Percentiles rank a stretch among this genome's conserved stretches.
These are phyloP conservation scores for Macadamia integrifolia DNA, from an alignment of 164 flowering plant species.

Conservation along the genomic window DNA sequence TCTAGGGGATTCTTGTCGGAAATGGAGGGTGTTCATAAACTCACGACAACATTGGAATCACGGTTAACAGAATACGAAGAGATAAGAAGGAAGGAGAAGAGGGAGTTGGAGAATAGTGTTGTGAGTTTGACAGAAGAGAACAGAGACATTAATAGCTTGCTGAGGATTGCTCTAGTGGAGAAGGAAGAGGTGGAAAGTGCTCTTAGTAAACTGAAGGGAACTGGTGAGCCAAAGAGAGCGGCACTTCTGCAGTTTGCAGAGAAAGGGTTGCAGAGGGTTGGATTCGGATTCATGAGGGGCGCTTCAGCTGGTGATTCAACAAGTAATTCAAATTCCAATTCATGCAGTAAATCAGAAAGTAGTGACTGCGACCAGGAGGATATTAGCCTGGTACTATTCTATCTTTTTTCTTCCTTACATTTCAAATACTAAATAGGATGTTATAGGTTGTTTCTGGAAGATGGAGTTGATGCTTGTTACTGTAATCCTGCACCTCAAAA, in stretches of 20 bases:
- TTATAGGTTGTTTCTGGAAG: background rate
- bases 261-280: slow-evolving; percentile 61
- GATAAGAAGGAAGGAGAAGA: slow-evolving; percentile 52
- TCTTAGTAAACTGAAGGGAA: slow-evolving; percentile 50
- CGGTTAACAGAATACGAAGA: slow-evolving; percentile 33
- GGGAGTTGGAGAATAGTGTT: slow-evolving; percentile 66
- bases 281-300: slow-evolving; percentile 76
- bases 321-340: slow-evolving; percentile 25
- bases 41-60: slow-evolving; percentile 27
- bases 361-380: slow-evolving; percentile 70
- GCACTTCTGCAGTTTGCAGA: slow-evolving; percentile 63
- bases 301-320: slow-evolving; percentile 26
- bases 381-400: slow-evolving; percentile 57
- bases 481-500: background rate
- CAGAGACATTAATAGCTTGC: slow-evolving; percentile 53
- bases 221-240: slow-evolving; percentile 50
- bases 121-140: slow-evolving; percentile 84
- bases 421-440: background rate
- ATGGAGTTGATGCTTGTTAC: background rate
- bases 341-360: slow-evolving; percentile 40
- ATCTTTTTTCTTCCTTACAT: background rate
- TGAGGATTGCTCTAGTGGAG: slow-evolving; percentile 65
- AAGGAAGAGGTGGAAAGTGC: slow-evolving; percentile 66
- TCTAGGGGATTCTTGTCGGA: slow-evolving; percentile 16
- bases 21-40: slow-evolving; percentile 12